Base-by-base conservation (phyloP, 352 stramenopile genomes). In the Globisporangium camurandrum region DNA sequence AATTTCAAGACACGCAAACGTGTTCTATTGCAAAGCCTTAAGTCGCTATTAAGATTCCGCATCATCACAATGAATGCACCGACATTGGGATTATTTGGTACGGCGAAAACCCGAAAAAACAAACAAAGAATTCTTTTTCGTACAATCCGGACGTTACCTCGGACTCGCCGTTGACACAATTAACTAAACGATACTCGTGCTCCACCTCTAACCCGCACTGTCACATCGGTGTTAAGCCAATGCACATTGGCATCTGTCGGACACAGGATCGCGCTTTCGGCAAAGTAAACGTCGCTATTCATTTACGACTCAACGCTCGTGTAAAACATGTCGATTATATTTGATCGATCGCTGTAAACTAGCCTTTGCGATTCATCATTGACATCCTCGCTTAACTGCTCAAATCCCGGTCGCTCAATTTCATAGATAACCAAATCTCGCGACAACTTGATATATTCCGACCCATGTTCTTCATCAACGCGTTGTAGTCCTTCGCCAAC, bases 361-460 rank as follows among this genome's bases (percentile, higher is more conserved):
- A 80, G 9, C 11, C 28, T 11, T 34, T 6, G 6, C 6, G 11
- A 11, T 34, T 34, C 6, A 11, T 34, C 67, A 95, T 0, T 98
- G 99, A 20, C 94, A 98, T 23, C 6, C 28, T 34, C 28, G 28
- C n/a, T 83, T 83, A 69, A 98, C 97, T 71, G 98, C 96, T 77
- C 98, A 98, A 58, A 98, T 86, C 74, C 98, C 97, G 50, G 28
- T 34, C 11, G 28, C 28, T 95, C 95, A 57, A 98, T 95, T 71
- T 98, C 95, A 70, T 99, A 93, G 65, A 99, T 99, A 43, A 95
- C 95, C 16, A 83, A 95, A 69, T 99, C 96, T 66, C 99, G 95
- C 31, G 97, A 20, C 22, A 44, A 20, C 38, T 27, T 45, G 20
- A 45, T 45, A 10, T 45, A 28, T 10, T 45, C 39, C 1, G 19